Conservation (phyloP, 495 filamentous ascomycete genomes). For the Tetracladium setigerum region DNA sequence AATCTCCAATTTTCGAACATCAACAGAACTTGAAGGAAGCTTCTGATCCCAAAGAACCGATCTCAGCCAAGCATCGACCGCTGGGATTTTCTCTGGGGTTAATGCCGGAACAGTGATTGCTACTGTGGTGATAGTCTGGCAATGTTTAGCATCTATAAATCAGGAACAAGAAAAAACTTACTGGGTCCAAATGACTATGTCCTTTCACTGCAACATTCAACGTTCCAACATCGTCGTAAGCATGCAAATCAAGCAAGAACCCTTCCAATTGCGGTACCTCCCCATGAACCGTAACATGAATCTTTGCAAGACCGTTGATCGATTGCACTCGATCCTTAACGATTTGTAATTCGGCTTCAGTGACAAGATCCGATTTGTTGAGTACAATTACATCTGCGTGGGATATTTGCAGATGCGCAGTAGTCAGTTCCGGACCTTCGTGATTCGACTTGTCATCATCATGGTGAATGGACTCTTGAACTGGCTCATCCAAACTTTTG, state of each 20-base stretch:
- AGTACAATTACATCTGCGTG: slow-evolving; percentile 95
- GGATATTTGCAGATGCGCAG: slow-evolving; percentile 91
- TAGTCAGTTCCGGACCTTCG: slow-evolving; percentile 65
- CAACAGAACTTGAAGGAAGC: slow-evolving; percentile 36
- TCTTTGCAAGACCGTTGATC: slow-evolving; percentile 86
- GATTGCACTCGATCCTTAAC: slow-evolving; percentile 61
- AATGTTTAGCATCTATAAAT: not conserved
- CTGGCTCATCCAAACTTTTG: slow-evolving; percentile 66
- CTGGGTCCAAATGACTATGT: slow-evolving; percentile 78
- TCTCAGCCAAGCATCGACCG: slow-evolving; percentile 75
- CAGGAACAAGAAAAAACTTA: slow-evolving; percentile 27
- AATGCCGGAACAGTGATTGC: slow-evolving; percentile 57
- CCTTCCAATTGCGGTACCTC: slow-evolving; percentile 76
- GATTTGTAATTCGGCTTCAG: slow-evolving; percentile 50
- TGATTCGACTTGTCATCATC: slow-evolving; percentile 39
- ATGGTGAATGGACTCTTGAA: slow-evolving; percentile 33
- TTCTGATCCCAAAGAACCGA: slow-evolving; percentile 74
- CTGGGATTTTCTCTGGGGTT: slow-evolving; percentile 38
- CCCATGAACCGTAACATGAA: slow-evolving; percentile 74
- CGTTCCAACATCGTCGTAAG: slow-evolving; percentile 73
- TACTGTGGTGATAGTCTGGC: slow-evolving; percentile 80
- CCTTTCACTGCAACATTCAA: slow-evolving; percentile 60
- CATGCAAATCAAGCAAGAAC: slow-evolving; percentile 81
- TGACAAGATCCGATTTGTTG: slow-evolving; percentile 92
- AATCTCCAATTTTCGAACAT: slow-evolving; percentile 49